Evolutionary conservation across 257 asterid genomes (phyloP), one percentile per base, ranked within the genome.

Genomic region (Solanum commersonii): DNA sequence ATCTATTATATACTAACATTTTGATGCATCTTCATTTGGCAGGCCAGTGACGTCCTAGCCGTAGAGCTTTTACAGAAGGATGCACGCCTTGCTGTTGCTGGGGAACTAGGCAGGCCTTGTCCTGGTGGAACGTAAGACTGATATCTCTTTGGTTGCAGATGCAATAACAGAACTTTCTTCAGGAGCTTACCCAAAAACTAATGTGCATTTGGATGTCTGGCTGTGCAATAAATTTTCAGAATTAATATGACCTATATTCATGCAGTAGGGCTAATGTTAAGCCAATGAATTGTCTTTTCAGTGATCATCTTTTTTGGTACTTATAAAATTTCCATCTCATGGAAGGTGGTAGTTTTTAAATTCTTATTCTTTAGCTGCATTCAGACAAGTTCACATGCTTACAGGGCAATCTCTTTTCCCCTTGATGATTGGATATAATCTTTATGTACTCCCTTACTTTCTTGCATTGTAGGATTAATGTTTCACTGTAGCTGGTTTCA

Each of bases 11-110:
- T 81, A 29, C 68, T 29, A 46, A 15, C 38, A 44, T 81, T 27
- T 81, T 46, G 42, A 70, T 38, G 27, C 46, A 38, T 87, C 77
- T 85, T 11, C 70, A 42, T 88, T 87, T 90, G 93, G 89, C 95
- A 97, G 99, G 99, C 98, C 89, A 97, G 99, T 89, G 99, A 97
- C 93, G 99, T 97, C 84, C 98, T 97, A 82, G 98, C 99, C 0
- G 98, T 97, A 87, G 99, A 97, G 97, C 98, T 97, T 88, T 79
- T 97, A 88, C 99, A 96, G 92, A 97, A 95, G 92, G 98, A 97
- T 90, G 99, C 99, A 38, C 98, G 94, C 74, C 95, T 96, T 85
- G 91, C 96, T 85, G 95, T 95, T 82, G 92, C 93, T 70, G 98
- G 98, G 76, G 98, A 95, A 88, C 94, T 93, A 35, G 95, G 97